These are phyloP conservation scores for Theobroma grandiflorum DNA, from an alignment of 441 rosid genomes.

Conservation along the genomic window DNA sequence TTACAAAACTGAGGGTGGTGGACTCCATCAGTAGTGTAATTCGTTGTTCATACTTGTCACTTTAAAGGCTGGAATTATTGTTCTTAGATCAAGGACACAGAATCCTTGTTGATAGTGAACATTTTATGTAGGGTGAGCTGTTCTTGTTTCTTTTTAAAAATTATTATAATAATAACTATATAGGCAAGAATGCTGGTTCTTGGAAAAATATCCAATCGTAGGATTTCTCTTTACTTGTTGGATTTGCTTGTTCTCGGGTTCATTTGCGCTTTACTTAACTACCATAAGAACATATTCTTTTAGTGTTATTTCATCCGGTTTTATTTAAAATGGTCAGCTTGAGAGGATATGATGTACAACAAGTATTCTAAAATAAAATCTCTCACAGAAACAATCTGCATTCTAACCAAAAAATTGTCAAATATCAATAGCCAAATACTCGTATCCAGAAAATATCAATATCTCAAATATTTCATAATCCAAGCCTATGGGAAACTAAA, in stretches of 20 bases:
- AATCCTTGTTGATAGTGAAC: neutral
- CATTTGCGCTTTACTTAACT: constrained; percentile 5
- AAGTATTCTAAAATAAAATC: neutral
- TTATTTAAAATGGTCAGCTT: constrained; percentile 16
- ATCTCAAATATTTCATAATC: neutral
- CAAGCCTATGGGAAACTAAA: neutral
- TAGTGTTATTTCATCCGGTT: neutral
- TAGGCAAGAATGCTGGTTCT: neutral
- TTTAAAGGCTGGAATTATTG: neutral
- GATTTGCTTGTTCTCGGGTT: neutral
- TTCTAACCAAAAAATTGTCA: neutral
- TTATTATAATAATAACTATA: neutral
- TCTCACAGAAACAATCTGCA: neutral
- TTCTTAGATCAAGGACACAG: neutral
- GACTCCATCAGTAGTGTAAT: neutral
- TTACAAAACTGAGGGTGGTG: neutral
- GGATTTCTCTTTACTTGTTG: neutral
- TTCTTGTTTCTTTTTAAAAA: neutral
- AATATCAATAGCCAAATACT: neutral
- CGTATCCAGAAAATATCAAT: neutral
- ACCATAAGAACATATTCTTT: neutral
- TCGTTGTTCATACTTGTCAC: neutral
- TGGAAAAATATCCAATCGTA: constrained; percentile 12
- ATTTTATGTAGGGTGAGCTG: neutral
- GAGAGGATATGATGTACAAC: neutral